Evolutionary conservation across 441 rosid genomes (phyloP), one percentile per base, ranked within the genome.

Genomic region (Sinapis alba): DNA sequence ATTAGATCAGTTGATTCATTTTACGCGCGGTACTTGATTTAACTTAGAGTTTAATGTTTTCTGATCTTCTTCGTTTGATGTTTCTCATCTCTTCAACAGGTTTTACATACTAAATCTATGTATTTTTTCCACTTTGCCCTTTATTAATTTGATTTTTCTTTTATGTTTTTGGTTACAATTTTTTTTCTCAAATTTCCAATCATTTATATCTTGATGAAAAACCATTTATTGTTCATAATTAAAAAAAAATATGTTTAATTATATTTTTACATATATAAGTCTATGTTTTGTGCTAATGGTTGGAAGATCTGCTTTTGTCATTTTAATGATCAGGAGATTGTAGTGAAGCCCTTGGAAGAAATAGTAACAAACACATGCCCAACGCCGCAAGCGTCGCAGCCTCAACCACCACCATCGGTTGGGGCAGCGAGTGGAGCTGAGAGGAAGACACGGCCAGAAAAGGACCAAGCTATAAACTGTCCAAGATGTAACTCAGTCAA

Each of bases 401-500:
- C 61, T 54, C 80, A 71, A 6, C 80, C 53, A 21, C 72, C 67
- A 76, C 60, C 65, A 15, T 7, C 72, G 32, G 72, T 73, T 32
- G 59, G 75, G 1, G 21, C 54, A 13, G 61, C 71, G 12, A 51
- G 64, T 36, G 43, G 12, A 54, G 79, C 58, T 16, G 70, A 87
- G 65, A 84, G 86, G 82, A 84, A 85, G 19, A 67, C 75, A 57
- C 85, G 96, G 75, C 92, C 94, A 7, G 91, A 87, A 59, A 90
- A 93, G 59, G 96, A 89, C 18, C 95, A 89, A 75, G 89, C 89
- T 32, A 62, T 91, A 71, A 93, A 91, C 84, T 96, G 99, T 71
- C 99, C 99, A 21, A 85, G 99, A 85, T 96, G 98, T 86, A 91
- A 89, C 83, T 95, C 99, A 41, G 83, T 84, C 13, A 91, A 93